Conservation (phyloP, 75 land plant genomes). For the Gnetum montanum region DNA sequence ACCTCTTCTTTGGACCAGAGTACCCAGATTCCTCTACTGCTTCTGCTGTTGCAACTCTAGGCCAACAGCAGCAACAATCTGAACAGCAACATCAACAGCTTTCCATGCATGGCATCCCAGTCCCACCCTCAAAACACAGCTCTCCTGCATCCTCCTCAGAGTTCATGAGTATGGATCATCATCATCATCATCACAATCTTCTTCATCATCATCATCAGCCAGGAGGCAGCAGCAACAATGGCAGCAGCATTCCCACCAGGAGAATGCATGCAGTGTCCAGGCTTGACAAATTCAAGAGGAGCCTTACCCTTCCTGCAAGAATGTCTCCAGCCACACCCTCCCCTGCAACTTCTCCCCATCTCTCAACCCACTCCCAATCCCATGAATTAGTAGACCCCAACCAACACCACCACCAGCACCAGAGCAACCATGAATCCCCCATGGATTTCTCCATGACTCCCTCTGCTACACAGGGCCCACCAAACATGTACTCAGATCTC, state of each 20-base stretch:
- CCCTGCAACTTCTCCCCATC: conserved; percentile 26
- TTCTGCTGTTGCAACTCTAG: too few relatives aligned
- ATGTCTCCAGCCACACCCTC: conserved; percentile 39
- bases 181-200: conserved; percentile 5
- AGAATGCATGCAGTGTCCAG: conserved; percentile 1
- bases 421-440: conserved; percentile 11
- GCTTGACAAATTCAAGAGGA: conserved; percentile 51
- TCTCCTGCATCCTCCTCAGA: conserved; percentile 11
- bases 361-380: too few relatives aligned
- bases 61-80: too few relatives aligned
- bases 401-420: conserved; percentile 19
- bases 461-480: conserved; percentile 12
- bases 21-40: background rate
- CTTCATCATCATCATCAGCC: background rate
- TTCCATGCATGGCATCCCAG: background rate
- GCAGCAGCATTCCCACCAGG: conserved; percentile 25
- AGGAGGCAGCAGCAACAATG: conserved; percentile 23
- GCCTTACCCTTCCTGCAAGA: conserved; percentile 65
- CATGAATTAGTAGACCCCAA: too few relatives aligned
- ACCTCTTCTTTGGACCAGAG: conserved; percentile 39
- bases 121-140: background rate
- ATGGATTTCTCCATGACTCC: conserved; percentile 12
- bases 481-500: conserved; percentile 45
- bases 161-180: background rate
- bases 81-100: too few relatives aligned